These are phyloP conservation scores for Yarrowia galli DNA, from an alignment of 1,139 yeast species.

Conservation along the genomic window DNA sequence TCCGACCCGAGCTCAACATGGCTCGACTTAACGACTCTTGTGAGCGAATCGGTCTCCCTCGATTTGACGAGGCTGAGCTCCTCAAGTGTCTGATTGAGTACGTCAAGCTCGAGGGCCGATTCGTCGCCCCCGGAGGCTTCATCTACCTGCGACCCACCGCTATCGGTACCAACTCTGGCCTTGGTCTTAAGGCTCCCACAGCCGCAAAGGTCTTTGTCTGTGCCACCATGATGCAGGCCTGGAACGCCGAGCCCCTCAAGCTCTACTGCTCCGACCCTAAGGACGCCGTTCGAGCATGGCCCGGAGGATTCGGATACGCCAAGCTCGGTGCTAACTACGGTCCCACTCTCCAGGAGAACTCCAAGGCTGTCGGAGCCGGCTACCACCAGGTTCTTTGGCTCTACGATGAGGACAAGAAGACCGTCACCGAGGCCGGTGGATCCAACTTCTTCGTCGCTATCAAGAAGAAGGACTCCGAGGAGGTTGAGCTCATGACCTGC, in stretches of 20 bases:
- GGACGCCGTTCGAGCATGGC: conserved; percentile 57
- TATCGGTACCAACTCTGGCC: conserved; percentile 51
- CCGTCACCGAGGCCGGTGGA: conserved; percentile 58
- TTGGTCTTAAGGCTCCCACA: conserved; percentile 54
- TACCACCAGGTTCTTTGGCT: conserved; percentile 58
- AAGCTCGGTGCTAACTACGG: conserved; percentile 59
- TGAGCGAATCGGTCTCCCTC: conserved; percentile 54
- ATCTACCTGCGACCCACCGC: conserved; percentile 49
- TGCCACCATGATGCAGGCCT: conserved; percentile 51
- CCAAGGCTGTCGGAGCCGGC: conserved; percentile 53
- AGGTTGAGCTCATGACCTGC: conserved; percentile 55
- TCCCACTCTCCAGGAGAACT: conserved; percentile 54
- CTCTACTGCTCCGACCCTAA: conserved; percentile 51
- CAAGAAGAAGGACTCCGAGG: conserved; percentile 50
- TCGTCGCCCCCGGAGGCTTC: conserved; percentile 48
- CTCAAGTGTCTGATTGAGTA: conserved; percentile 52
- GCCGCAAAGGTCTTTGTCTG: conserved; percentile 53
- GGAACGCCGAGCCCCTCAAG: conserved; percentile 51
- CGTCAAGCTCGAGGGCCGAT: conserved; percentile 51
- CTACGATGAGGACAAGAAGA: conserved; percentile 51
- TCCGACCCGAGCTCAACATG: conserved; percentile 56
- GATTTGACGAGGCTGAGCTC: conserved; percentile 54
- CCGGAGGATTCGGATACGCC: conserved; percentile 57
- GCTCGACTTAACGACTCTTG: conserved; percentile 55
- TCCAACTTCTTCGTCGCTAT: conserved; percentile 56